Conservation (phyloP, 179 eudicot genomes). For the Carnegiea gigantea region DNA sequence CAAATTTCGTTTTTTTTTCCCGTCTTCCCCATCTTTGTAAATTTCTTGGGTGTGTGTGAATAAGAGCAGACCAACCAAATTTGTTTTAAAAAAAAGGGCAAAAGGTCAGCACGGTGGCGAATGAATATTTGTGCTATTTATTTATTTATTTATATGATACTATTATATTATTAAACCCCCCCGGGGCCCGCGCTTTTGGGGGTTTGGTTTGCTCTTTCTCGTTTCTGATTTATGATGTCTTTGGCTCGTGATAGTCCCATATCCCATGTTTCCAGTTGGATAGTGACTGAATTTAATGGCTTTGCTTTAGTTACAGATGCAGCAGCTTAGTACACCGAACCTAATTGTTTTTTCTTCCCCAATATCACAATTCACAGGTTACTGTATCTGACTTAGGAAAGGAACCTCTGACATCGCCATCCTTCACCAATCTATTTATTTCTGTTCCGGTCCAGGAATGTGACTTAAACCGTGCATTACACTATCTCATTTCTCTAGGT, state of each 20-base stretch:
- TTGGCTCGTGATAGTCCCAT: background rate
- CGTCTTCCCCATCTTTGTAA: background rate
- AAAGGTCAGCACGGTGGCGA: no score
- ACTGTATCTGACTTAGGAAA: no score
- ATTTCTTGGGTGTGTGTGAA: background rate
- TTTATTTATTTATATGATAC: background rate
- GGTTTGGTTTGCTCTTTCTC: background rate
- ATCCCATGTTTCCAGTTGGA: background rate
- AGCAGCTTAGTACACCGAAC: background rate
- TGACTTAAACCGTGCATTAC: no score
- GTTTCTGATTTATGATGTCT: background rate
- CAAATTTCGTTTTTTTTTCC: background rate
- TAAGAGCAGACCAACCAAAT: background rate
- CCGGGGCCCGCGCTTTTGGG: background rate
- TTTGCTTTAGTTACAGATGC: background rate
- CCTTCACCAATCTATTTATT: no score
- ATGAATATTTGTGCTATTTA: background rate
- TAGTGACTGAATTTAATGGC: slow-evolving; percentile 2
- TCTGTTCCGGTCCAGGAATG: no score
- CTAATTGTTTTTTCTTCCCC: background rate
- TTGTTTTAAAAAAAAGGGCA: background rate
- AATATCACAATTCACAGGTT: background rate
- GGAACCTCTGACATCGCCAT: no score
- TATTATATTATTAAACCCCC: background rate
- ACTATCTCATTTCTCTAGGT: no score